Evolutionary conservation across 768 basidiomycete species (phyloP).

Genomic region (Tylopilus subfusipes): DNA sequence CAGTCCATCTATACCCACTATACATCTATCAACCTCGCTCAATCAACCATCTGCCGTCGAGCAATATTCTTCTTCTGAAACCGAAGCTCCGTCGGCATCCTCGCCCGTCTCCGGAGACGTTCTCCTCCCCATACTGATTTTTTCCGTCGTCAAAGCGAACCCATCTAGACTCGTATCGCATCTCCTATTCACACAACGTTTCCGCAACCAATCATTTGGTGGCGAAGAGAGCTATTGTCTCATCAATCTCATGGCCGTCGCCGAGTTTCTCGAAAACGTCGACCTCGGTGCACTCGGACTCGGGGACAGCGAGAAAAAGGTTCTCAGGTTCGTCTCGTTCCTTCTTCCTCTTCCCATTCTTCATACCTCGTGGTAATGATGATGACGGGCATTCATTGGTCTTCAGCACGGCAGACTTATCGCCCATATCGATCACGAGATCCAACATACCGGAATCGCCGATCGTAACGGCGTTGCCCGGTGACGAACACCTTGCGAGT

Average conservation of each 20-base stretch:
- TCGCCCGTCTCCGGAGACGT: slow-evolving; percentile 81
- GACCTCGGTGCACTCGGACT: slow-evolving; percentile 73
- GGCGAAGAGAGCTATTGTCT: slow-evolving; percentile 89
- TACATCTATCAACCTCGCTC: slow-evolving; percentile 3
- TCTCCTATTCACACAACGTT: slow-evolving; percentile 38
- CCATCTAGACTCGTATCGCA: slow-evolving; percentile 70
- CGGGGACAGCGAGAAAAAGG: slow-evolving; percentile 52
- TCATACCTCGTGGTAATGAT: no score
- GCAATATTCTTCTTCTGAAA: slow-evolving; percentile 9
- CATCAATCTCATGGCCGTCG: slow-evolving; percentile 92
- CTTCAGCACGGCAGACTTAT: slow-evolving; percentile 68
- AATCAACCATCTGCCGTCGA: background rate
- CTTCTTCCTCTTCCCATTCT: background rate
- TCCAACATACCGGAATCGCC: slow-evolving; percentile 44
- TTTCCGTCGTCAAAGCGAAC: slow-evolving; percentile 89
- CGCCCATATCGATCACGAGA: slow-evolving; percentile 74
- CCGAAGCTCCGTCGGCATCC: slow-evolving; percentile 13
- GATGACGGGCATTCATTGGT: no score
- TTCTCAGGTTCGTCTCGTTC: slow-evolving; percentile 47
- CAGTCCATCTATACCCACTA: slow-evolving; percentile 8
- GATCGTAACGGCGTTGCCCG: slow-evolving; percentile 32
- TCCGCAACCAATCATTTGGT: slow-evolving; percentile 29
- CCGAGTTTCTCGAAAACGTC: slow-evolving; percentile 93
- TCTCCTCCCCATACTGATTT: slow-evolving; percentile 90
- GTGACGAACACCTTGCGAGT: slow-evolving; percentile 49